phyloP scores from a whole-genome alignment of 2,329 filamentous ascomycete genomes.

The Paraconiothyrium brasiliense region DNA sequence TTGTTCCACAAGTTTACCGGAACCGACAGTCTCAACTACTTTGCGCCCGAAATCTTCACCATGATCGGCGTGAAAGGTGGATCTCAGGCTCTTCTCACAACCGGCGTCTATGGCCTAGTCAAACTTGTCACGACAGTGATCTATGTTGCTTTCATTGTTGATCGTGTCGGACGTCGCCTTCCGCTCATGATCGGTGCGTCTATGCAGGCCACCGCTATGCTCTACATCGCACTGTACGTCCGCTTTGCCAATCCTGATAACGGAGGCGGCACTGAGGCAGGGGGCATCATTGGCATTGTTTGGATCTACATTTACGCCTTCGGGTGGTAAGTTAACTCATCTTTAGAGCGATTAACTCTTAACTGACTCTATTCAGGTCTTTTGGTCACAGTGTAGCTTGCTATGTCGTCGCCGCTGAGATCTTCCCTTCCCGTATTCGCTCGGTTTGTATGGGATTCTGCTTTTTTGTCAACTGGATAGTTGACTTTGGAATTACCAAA shows the following conservation, averaged over 20 bases:
- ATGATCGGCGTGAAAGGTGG: constrained; percentile 45
- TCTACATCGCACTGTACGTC: constrained; percentile 37
- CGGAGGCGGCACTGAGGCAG: constrained; percentile 45
- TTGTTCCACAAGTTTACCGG: constrained; percentile 56
- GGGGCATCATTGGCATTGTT: constrained; percentile 54
- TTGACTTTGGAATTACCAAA: constrained; percentile 43
- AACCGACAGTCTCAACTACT: constrained; percentile 54
- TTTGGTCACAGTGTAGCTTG: constrained; percentile 42
- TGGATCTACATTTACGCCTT: constrained; percentile 46
- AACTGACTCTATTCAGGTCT: constrained; percentile 14
- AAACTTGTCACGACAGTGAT: constrained; percentile 45
- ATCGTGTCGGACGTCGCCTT: constrained; percentile 43
- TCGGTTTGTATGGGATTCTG: constrained; percentile 43
- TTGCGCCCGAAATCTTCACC: constrained; percentile 52
- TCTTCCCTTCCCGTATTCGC: constrained; percentile 34
- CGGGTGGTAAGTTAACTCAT: constrained; percentile 28
- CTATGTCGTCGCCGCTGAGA: constrained; percentile 39
- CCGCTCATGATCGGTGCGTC: constrained; percentile 43
- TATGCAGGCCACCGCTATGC: constrained; percentile 43
- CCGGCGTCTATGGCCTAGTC: constrained; percentile 50
- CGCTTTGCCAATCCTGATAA: background rate
- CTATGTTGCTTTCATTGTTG: constrained; percentile 46
- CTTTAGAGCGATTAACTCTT: background rate
- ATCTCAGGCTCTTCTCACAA: constrained; percentile 45
- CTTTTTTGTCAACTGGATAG: constrained; percentile 44